Conservation (phyloP, 1,284 basidiomycete species). For the Neolentinus lepideus region DNA sequence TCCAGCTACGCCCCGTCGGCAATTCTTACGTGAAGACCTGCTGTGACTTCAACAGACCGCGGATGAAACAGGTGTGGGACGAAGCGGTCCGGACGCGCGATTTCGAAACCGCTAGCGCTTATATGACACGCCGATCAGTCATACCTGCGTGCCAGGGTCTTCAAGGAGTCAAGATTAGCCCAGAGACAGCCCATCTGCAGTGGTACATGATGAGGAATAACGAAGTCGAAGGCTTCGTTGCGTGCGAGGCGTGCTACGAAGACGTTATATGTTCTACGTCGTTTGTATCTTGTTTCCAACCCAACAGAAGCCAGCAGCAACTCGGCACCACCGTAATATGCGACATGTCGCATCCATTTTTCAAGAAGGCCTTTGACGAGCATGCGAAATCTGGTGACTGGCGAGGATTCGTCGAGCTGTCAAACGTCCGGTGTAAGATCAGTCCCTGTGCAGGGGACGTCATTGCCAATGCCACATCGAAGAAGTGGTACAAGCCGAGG, state of each 20-base stretch:
- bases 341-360: not conserved
- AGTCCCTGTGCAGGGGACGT: not conserved
- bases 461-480: not conserved
- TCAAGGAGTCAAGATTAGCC: not conserved
- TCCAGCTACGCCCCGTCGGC: not conserved
- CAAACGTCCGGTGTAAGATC: not conserved
- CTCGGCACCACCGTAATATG: not conserved
- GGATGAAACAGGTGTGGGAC: not conserved
- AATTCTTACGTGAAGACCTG: not conserved
- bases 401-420: not conserved
- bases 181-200: not conserved
- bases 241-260: slow-evolving; percentile 1
- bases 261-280: not conserved
- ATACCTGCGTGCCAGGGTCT: not conserved
- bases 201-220: not conserved
- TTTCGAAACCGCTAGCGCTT: not conserved
- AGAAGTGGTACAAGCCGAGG: not conserved
- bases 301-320: not conserved
- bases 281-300: not conserved
- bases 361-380: not conserved
- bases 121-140: not conserved
- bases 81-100: not conserved
- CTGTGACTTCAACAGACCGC: slow-evolving; percentile 1
- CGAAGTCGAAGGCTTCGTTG: not conserved
- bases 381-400: not conserved